Percentiles rank a stretch among this genome's conserved stretches.
These are phyloP conservation scores for Euphorbia peplus DNA, from an alignment of 345 rosid genomes.

Conservation along the genomic window DNA sequence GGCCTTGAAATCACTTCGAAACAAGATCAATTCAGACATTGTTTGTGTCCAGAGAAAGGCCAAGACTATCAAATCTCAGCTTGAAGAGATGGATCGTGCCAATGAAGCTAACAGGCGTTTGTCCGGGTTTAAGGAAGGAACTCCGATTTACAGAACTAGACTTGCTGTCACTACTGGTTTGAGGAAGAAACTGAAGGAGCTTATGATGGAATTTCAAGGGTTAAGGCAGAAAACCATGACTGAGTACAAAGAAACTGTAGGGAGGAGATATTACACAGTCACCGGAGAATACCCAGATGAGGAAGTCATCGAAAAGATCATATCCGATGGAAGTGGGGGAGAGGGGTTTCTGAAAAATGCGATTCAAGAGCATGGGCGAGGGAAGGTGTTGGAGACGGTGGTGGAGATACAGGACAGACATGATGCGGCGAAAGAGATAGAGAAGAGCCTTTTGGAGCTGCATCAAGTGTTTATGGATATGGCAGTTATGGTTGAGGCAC, in stretches of 20 bases:
- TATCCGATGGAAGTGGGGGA: conserved; percentile 57
- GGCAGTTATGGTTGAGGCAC: conserved; percentile 94
- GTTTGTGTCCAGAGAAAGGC: conserved; percentile 63
- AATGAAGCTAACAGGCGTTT: conserved; percentile 72
- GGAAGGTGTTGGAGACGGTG: conserved; percentile 83
- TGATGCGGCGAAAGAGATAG: conserved; percentile 84
- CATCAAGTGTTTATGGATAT: conserved; percentile 92
- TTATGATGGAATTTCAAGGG: conserved; percentile 97
- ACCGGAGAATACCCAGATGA: conserved; percentile 86
- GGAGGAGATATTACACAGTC: conserved; percentile 85
- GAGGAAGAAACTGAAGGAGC: conserved; percentile 73
- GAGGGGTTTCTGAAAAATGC: conserved; percentile 71
- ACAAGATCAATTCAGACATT: conserved; percentile 68
- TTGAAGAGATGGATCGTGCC: conserved; percentile 87
- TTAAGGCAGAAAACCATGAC: conserved; percentile 86
- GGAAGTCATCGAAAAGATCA: conserved; percentile 81
- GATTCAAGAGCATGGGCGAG: conserved; percentile 90
- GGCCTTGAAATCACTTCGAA: conserved; percentile 56
- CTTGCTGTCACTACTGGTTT: conserved; percentile 75
- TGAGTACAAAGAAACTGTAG: conserved; percentile 84
- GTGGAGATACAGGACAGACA: conserved; percentile 92
- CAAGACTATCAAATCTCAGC: conserved; percentile 51
- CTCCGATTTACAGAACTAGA: conserved; percentile 71
- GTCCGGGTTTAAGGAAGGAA: conserved; percentile 76
- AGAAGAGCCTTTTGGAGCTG: conserved; percentile 87